phyloP scores from a whole-genome alignment of 176 grass and related monocot species.

The Elymus sibiricus region DNA sequence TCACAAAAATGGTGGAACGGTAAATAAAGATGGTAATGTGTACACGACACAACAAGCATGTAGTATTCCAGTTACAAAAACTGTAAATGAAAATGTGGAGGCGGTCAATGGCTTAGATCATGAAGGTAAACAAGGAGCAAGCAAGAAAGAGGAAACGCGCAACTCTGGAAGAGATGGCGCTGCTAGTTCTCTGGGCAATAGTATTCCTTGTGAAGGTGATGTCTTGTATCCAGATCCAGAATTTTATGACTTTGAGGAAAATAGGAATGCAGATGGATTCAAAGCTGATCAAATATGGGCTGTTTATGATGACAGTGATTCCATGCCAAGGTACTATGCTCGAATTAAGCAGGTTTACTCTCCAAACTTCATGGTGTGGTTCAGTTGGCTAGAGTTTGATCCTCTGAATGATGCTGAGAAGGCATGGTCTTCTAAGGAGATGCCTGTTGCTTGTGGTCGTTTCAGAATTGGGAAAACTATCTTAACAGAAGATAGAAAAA shows the following conservation, averaged over 20 bases:
- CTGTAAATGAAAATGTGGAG: constrained; percentile 32
- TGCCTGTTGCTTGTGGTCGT: constrained; percentile 68
- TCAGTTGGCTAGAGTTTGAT: constrained; percentile 58
- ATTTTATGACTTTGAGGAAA: constrained; percentile 49
- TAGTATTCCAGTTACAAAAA: constrained; percentile 15
- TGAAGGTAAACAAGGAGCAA: constrained; percentile 10
- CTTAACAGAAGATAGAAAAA: constrained; percentile 38
- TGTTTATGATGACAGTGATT: constrained; percentile 57
- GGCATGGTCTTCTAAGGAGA: constrained; percentile 48
- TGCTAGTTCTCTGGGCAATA: constrained; percentile 10
- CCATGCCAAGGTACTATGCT: constrained; percentile 69
- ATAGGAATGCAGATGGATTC: constrained; percentile 27
- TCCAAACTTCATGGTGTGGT: constrained; percentile 45
- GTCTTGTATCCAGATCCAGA: constrained; percentile 54
- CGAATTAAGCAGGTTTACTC: constrained; percentile 50
- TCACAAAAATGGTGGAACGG: constrained; percentile 14
- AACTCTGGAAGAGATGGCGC: not conserved
- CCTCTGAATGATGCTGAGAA: constrained; percentile 34
- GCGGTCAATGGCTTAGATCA: constrained; percentile 18
- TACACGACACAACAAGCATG: constrained; percentile 13
- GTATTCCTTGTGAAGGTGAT: constrained; percentile 1
- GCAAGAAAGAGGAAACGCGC: not conserved
- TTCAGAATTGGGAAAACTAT: constrained; percentile 47
- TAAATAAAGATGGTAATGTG: not conserved
- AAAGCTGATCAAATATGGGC: constrained; percentile 58